Evolutionary conservation across 2,329 filamentous ascomycete genomes (phyloP).

Genomic region (Ramularia collo-cygni): DNA sequence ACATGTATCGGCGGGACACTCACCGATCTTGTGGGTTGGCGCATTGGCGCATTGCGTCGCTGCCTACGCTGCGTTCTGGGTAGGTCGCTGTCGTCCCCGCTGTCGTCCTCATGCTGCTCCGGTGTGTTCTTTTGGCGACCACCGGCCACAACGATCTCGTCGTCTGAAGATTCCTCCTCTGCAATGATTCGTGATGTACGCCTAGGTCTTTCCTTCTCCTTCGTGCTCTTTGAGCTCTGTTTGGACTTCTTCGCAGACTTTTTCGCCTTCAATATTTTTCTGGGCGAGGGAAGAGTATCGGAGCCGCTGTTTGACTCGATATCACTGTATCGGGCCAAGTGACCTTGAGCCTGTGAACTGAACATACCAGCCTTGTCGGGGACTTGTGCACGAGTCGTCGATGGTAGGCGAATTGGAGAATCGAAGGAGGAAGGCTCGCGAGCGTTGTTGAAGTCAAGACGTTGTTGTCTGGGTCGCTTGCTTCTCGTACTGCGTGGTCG

Average conservation of each 20-base stretch:
- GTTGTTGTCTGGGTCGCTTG: slow-evolving; percentile 26
- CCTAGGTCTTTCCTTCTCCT: no score
- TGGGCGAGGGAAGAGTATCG: no score
- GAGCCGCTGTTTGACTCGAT: slow-evolving; percentile 13
- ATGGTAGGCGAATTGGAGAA: slow-evolving; percentile 18
- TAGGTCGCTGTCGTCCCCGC: slow-evolving; percentile 25
- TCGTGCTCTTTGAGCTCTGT: no score
- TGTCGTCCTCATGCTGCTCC: slow-evolving; percentile 3
- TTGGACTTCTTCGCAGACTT: no score
- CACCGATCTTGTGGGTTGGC: background rate
- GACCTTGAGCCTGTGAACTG: slow-evolving; percentile 16
- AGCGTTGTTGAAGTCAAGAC: slow-evolving; percentile 25
- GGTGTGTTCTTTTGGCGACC: background rate
- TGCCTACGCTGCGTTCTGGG: slow-evolving; percentile 24
- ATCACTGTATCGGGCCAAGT: slow-evolving; percentile 19
- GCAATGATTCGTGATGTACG: background rate
- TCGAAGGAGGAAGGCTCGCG: slow-evolving; percentile 19
- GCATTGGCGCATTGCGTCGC: slow-evolving; percentile 10
- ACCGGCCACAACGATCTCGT: slow-evolving; percentile 3
- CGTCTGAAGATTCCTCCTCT: slow-evolving; percentile 8
- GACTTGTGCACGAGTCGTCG: slow-evolving; percentile 13
- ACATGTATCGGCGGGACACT: background rate
- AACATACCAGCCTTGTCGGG: slow-evolving; percentile 24
- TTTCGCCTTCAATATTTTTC: no score
- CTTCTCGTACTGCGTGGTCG: slow-evolving; percentile 9